These are phyloP conservation scores for Sporothrix pseudoabietina DNA, from an alignment of 2,329 filamentous ascomycete species.

Conservation along the genomic window DNA sequence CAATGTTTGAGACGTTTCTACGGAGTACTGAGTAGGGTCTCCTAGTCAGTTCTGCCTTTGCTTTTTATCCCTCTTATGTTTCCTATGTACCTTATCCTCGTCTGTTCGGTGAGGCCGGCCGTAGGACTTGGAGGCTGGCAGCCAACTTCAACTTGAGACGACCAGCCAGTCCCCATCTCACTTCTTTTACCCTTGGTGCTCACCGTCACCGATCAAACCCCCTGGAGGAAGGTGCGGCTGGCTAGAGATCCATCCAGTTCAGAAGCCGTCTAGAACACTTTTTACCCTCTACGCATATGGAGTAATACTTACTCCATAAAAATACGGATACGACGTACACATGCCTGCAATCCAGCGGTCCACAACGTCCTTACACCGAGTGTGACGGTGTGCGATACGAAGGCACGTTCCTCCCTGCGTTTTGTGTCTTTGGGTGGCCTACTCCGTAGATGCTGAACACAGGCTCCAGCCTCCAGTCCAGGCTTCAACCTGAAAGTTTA, in stretches of 20 bases:
- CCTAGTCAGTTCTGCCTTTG: not conserved
- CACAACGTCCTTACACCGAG: not conserved
- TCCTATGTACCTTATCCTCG: not conserved
- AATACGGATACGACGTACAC: not conserved
- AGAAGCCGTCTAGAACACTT: slow-evolving; percentile 23
- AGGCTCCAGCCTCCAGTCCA: not conserved
- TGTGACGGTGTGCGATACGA: not conserved
- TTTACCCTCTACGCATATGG: not conserved
- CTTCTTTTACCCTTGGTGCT: not conserved
- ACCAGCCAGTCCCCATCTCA: not conserved
- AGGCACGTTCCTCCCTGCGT: not conserved
- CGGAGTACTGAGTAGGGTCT: not conserved
- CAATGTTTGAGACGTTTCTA: not conserved
- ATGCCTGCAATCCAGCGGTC: slow-evolving; percentile 5
- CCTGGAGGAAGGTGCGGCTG: slow-evolving; percentile 1
- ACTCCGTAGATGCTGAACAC: not conserved
- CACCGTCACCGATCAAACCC: not conserved
- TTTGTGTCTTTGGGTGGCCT: not conserved
- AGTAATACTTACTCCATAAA: too few species aligned
- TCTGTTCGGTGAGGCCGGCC: slow-evolving; percentile 17
- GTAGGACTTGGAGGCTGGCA: slow-evolving; percentile 10
- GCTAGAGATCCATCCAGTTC: not conserved
- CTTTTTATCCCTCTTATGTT: not conserved
- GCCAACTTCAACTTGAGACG: not conserved
- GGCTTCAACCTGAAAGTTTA: not conserved